A percentile compares a stretch with the other conserved stretches of the same genome.
phyloP scores from a whole-genome alignment of 768 basidiomycete genomes.

The Boletus pseudo-olivaceus region DNA sequence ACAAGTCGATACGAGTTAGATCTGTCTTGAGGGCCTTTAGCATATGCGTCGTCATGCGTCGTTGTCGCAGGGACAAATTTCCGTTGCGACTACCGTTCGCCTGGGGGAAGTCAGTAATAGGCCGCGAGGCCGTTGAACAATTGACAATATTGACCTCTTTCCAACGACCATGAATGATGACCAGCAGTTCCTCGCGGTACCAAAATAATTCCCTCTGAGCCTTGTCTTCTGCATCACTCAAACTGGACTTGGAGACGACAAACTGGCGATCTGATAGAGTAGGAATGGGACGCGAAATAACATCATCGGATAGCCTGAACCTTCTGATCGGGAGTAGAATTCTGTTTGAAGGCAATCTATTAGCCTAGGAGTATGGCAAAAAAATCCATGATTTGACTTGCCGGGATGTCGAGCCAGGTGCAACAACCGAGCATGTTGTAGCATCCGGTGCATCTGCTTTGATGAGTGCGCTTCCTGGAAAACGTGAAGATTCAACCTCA shows the following conservation, averaged over 20 bases:
- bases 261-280: constrained; percentile 87
- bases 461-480: constrained; percentile 1
- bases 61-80: constrained; percentile 70
- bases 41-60: constrained; percentile 77
- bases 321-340: constrained; percentile 72
- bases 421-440: constrained; percentile 57
- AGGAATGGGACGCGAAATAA: constrained; percentile 70
- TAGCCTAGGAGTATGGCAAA: constrained; percentile 1
- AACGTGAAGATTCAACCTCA: constrained; percentile 22
- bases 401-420: constrained; percentile 87
- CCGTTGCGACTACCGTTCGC: constrained; percentile 76
- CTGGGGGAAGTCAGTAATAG: constrained; percentile 38
- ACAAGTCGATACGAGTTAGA: constrained; percentile 55
- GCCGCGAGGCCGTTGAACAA: not conserved
- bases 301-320: constrained; percentile 55
- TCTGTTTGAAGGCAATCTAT: constrained; percentile 31
- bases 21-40: constrained; percentile 73
- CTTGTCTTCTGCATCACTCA: constrained; percentile 56
- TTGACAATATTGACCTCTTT: constrained; percentile 57
- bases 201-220: constrained; percentile 85
- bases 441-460: constrained; percentile 39
- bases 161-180: constrained; percentile 69
- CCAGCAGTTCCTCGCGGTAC: constrained; percentile 89
- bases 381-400: constrained; percentile 29
- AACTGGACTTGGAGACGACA: constrained; percentile 71